Evolutionary conservation across 805 yeast genomes (phyloP).

Genomic region (Zygosaccharomyces bisporus): DNA sequence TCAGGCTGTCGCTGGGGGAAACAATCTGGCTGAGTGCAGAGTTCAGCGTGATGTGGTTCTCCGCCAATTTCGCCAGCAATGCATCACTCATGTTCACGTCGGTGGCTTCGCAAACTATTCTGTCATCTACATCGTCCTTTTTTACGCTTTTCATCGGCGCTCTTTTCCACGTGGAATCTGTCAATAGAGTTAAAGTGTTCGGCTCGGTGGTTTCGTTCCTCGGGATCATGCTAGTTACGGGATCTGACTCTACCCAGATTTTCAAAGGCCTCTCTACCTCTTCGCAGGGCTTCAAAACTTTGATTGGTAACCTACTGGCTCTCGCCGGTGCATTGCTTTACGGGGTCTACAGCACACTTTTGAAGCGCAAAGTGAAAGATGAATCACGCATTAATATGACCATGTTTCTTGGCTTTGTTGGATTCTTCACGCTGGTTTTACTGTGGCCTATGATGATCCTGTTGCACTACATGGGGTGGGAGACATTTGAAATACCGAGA

Average conservation of each 20-base stretch:
- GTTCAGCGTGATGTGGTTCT: constrained; percentile 85
- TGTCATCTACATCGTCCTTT: constrained; percentile 88
- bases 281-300: constrained; percentile 26
- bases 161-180: constrained; percentile 62
- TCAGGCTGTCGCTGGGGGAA: constrained; percentile 43
- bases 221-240: constrained; percentile 79
- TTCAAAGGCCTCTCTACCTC: constrained; percentile 14
- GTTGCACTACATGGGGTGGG: constrained; percentile 61
- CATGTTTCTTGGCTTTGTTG: constrained; percentile 92
- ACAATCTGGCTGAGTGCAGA: constrained; percentile 73
- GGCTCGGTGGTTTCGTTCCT: constrained; percentile 69
- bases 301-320: constrained; percentile 77
- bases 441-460: constrained; percentile 80
- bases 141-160: constrained; percentile 86
- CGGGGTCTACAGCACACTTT: constrained; percentile 82
- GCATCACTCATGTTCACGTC: constrained; percentile 84
- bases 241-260: constrained; percentile 46
- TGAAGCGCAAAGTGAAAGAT: constrained; percentile 67
- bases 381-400: constrained; percentile 80
- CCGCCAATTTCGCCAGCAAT: constrained; percentile 85
- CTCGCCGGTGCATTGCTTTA: constrained; percentile 83
- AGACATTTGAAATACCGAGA: constrained; percentile 68
- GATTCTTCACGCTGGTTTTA: constrained; percentile 67
- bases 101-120: constrained; percentile 90
- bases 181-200: constrained; percentile 58